These are phyloP conservation scores for Tympanopsis confertula DNA, from an alignment of 2,329 filamentous ascomycete species.

Conservation along the genomic window DNA sequence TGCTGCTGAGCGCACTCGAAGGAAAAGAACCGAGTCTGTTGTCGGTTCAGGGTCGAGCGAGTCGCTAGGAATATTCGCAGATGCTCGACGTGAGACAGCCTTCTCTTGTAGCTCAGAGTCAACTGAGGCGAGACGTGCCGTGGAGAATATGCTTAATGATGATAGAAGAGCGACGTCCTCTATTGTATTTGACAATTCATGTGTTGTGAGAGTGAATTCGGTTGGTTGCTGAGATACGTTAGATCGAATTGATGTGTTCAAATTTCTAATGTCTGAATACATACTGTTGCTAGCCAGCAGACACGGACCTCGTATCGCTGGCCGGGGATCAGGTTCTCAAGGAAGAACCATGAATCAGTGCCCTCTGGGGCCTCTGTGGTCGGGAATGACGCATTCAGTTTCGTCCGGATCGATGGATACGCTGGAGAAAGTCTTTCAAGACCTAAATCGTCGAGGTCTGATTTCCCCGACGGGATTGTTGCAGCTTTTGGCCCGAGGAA, in stretches of 20 bases:
- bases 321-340: conserved; percentile 36
- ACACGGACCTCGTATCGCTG: conserved; percentile 55
- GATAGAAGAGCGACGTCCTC: not conserved
- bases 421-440: not conserved
- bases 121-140: not conserved
- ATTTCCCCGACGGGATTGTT: not conserved
- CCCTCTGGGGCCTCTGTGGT: conserved; percentile 25
- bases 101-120: too few relatives aligned
- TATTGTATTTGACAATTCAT: not conserved
- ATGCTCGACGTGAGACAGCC: not conserved
- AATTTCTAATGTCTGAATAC: conserved; percentile 12
- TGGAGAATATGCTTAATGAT: not conserved
- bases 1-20: not conserved
- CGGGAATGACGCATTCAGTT: not conserved
- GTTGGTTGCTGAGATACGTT: not conserved
- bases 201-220: not conserved
- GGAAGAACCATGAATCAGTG: conserved; percentile 45
- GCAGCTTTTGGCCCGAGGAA: conserved; percentile 37
- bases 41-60: not conserved
- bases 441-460: not conserved
- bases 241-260: not conserved
- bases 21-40: not conserved
- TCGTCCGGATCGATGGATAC: not conserved
- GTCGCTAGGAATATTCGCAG: too few relatives aligned
- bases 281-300: conserved; percentile 56